Percentiles rank a stretch among this genome's conserved stretches.
phyloP scores from a whole-genome alignment of 176 grass and related monocot genomes.

The Paspalum notatum region DNA sequence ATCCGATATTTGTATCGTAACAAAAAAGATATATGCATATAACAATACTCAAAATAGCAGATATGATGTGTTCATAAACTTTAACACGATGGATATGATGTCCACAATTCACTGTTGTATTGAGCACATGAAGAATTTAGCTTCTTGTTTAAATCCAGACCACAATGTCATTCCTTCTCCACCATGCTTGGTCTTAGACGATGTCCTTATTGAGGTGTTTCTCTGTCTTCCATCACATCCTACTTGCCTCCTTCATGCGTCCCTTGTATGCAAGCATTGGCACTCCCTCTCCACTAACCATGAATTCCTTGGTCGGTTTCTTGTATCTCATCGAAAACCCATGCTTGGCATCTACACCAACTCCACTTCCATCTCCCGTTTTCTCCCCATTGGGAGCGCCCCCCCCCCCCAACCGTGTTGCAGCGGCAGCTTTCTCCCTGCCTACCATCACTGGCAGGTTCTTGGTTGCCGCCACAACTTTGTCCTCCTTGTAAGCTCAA shows the following conservation, averaged over 20 bases:
- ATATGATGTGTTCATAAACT: no score
- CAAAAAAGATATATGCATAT: no score
- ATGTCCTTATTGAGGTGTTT: constrained; percentile 37
- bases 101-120: no score
- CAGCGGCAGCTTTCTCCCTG: neutral
- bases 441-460: constrained; percentile 25
- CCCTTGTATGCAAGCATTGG: constrained; percentile 43
- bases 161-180: no score
- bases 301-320: constrained; percentile 12
- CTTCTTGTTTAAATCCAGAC: no score
- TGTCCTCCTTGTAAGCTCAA: constrained; percentile 37
- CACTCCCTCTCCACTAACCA: constrained; percentile 10
- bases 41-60: no score
- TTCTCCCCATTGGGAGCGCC: neutral
- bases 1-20: no score
- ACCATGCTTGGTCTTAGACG: no score
- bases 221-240: constrained; percentile 35
- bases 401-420: neutral
- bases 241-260: constrained; percentile 9
- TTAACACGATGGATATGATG: no score
- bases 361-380: neutral
- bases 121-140: no score
- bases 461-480: constrained; percentile 37
- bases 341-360: constrained; percentile 34
- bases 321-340: constrained; percentile 4